A percentile compares a stretch with the other conserved stretches of the same genome.
Conservation (phyloP, 495 filamentous ascomycete genomes). For the Beverwykella pulmonaria region DNA sequence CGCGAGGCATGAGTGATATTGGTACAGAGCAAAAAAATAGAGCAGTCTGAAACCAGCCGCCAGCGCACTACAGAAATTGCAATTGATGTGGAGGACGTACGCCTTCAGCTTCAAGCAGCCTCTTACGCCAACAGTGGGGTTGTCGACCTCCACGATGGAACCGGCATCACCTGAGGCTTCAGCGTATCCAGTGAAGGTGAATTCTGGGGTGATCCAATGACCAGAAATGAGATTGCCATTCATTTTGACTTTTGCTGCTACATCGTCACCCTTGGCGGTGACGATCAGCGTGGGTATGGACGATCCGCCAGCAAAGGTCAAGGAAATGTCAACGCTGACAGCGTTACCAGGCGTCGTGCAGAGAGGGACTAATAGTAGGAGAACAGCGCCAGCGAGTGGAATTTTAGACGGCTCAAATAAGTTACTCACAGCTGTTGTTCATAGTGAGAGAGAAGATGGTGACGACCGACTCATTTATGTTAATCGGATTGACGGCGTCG, state of each 20-base stretch:
- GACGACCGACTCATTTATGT: neutral
- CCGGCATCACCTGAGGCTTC: neutral
- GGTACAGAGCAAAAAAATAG: neutral
- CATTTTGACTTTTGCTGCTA: neutral
- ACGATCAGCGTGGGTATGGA: neutral
- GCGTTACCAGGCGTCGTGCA: neutral
- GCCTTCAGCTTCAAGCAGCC: neutral
- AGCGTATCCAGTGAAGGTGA: neutral
- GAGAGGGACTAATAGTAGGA: too few species aligned
- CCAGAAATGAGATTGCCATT: neutral
- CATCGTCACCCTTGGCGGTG: neutral
- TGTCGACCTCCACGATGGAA: neutral
- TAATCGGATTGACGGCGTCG: neutral
- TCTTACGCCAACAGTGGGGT: neutral
- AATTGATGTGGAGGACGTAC: neutral
- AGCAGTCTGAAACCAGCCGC: too few species aligned
- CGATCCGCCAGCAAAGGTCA: neutral
- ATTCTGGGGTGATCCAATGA: neutral
- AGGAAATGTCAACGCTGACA: neutral
- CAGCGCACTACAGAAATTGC: too few species aligned
- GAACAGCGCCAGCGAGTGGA: too few species aligned
- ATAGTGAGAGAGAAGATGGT: neutral
- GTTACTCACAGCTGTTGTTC: neutral
- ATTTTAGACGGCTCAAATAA: too few species aligned
- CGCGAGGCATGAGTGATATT: neutral